A percentile compares a stretch with the other conserved stretches of the same genome.
Evolutionary conservation across 2,329 filamentous ascomycete species (phyloP).

Genomic region (Trematosphaeria pertusa): DNA sequence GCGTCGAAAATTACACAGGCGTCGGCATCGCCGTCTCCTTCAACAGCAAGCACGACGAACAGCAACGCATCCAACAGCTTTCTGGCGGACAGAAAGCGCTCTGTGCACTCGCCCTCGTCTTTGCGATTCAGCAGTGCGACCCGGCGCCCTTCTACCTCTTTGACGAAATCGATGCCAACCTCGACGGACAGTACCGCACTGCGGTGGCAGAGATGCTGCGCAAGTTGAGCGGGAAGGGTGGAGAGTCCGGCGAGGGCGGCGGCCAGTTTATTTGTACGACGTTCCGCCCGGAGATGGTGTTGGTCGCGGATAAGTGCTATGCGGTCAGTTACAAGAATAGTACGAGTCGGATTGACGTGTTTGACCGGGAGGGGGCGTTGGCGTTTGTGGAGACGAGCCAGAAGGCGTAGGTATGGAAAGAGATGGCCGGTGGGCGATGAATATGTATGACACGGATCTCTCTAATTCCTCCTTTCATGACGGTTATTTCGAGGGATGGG

Average conservation of each 20-base stretch:
- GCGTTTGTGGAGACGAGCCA: constrained; percentile 92
- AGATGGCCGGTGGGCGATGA: neutral
- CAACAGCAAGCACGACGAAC: constrained; percentile 98
- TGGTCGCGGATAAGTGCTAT: constrained; percentile 96
- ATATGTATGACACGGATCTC: too few relatives aligned
- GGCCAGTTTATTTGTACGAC: constrained; percentile 98
- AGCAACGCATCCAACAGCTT: constrained; percentile 96
- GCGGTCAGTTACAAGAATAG: constrained; percentile 92
- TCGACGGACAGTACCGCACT: constrained; percentile 96
- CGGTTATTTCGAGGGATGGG: too few relatives aligned
- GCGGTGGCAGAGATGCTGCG: constrained; percentile 90
- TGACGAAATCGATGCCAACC: constrained; percentile 97
- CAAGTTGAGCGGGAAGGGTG: constrained; percentile 52
- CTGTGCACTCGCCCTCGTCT: constrained; percentile 95
- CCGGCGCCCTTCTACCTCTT: constrained; percentile 99
- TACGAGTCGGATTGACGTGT: constrained; percentile 91
- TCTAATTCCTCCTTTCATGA: too few relatives aligned
- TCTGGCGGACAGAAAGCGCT: constrained; percentile 98
- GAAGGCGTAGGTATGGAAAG: constrained; percentile 24
- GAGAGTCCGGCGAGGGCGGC: constrained; percentile 53
- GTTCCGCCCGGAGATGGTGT: constrained; percentile 94
- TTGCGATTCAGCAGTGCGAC: constrained; percentile 97
- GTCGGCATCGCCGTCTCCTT: constrained; percentile 98
- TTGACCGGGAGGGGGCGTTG: constrained; percentile 84
- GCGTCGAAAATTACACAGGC: constrained; percentile 94